Percentiles rank a stretch among this genome's conserved stretches.
These are phyloP conservation scores for Magnaporthiopsis poae DNA, from an alignment of 2,329 filamentous ascomycete species.

Conservation along the genomic window DNA sequence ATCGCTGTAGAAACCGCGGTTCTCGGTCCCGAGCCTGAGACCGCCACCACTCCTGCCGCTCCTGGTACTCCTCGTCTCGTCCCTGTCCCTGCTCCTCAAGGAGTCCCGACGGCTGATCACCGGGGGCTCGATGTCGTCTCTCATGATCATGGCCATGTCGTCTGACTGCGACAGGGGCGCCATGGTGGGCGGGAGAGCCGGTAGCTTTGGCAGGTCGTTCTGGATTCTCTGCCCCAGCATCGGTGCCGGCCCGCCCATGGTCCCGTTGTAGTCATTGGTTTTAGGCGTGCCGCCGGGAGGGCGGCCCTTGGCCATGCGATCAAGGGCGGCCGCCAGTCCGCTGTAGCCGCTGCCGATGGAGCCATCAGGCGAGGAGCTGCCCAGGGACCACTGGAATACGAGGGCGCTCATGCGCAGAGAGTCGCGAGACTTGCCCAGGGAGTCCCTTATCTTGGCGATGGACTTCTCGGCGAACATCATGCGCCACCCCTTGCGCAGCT, in stretches of 20 bases:
- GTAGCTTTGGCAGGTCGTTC: constrained; percentile 10
- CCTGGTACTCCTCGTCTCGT: constrained; percentile 1
- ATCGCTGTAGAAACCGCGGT: background rate
- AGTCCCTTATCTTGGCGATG: constrained; percentile 48
- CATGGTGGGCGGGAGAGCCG: constrained; percentile 14
- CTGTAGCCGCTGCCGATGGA: constrained; percentile 58
- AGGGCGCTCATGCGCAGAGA: constrained; percentile 53
- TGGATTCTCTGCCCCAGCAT: background rate
- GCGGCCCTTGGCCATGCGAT: constrained; percentile 32
- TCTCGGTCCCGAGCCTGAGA: background rate
- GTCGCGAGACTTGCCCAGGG: constrained; percentile 49
- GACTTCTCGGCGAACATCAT: constrained; percentile 55
- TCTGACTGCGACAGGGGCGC: constrained; percentile 11
- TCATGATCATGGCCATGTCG: constrained; percentile 10
- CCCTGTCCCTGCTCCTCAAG: background rate
- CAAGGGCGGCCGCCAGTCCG: constrained; percentile 54
- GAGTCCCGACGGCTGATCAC: constrained; percentile 6
- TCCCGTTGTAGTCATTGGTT: constrained; percentile 9
- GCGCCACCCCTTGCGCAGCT: constrained; percentile 50
- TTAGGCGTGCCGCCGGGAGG: constrained; percentile 17
- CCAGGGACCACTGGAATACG: constrained; percentile 57
- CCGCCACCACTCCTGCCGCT: background rate
- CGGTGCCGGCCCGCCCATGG: constrained; percentile 3
- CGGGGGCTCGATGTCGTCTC: constrained; percentile 10
- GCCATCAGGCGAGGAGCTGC: constrained; percentile 46